A percentile compares a stretch with the other conserved stretches of the same genome.
phyloP scores from a whole-genome alignment of 805 yeast species.

The Hanseniaspora vineae region DNA sequence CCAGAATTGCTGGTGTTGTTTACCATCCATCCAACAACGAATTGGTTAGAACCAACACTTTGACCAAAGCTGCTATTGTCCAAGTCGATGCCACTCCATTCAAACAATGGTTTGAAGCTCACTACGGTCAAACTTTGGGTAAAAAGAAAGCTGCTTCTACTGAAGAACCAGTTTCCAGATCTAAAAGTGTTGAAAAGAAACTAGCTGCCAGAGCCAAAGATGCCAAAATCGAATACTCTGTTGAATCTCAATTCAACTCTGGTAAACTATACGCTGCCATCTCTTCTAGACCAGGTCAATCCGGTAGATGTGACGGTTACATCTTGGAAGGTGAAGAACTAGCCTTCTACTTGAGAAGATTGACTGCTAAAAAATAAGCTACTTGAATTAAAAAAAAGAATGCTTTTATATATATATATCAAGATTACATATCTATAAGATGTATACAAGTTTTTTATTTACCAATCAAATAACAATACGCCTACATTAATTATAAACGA shows the following conservation, averaged over 20 bases:
- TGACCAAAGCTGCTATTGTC: slow-evolving; percentile 97
- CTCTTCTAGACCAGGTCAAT: slow-evolving; percentile 99
- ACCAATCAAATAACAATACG: too few species aligned
- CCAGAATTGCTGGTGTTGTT: slow-evolving; percentile 95
- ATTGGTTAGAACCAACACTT: slow-evolving; percentile 98
- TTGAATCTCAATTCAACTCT: slow-evolving; percentile 93
- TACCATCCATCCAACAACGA: slow-evolving; percentile 99
- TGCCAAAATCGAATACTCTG: slow-evolving; percentile 80
- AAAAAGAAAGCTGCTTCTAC: slow-evolving; percentile 48
- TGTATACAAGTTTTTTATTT: neutral
- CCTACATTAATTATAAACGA: too few species aligned
- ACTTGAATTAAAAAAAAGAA: too few species aligned
- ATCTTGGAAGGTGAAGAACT: slow-evolving; percentile 99
- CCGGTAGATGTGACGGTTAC: slow-evolving; percentile 99
- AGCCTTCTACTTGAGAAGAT: slow-evolving; percentile 99
- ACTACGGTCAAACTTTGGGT: slow-evolving; percentile 90
- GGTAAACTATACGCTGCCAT: slow-evolving; percentile 98
- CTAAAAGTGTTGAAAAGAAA: slow-evolving; percentile 78
- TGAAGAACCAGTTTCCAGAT: slow-evolving; percentile 52
- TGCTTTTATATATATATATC: neutral
- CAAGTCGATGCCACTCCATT: slow-evolving; percentile 99
- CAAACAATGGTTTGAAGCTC: slow-evolving; percentile 98
- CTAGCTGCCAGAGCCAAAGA: slow-evolving; percentile 82
- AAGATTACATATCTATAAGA: neutral
- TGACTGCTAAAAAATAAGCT: slow-evolving; percentile 94